Percentiles rank a stretch among this genome's conserved stretches.
These are phyloP conservation scores for Pilatotrama ljubarskyi DNA, from an alignment of 768 basidiomycete species.

Conservation along the genomic window DNA sequence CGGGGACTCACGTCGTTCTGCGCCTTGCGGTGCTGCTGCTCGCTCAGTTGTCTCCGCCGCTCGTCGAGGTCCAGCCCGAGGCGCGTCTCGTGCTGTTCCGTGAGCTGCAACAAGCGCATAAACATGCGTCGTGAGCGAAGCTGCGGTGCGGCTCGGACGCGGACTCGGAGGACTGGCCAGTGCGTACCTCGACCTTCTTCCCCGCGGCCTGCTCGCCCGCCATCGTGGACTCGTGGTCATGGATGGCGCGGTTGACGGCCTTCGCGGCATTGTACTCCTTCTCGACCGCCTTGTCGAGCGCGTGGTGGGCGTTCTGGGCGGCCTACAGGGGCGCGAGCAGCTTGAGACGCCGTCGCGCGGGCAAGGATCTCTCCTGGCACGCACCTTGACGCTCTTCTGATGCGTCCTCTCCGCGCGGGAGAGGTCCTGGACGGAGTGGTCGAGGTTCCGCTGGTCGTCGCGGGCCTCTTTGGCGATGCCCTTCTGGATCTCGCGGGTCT, in stretches of 20 bases:
- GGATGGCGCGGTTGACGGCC: slow-evolving; percentile 52
- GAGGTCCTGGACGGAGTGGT: slow-evolving; percentile 56
- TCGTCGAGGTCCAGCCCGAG: slow-evolving; percentile 28
- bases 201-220: slow-evolving; percentile 43
- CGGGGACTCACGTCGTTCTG: slow-evolving; percentile 30
- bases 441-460: slow-evolving; percentile 49
- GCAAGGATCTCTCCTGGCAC: slow-evolving; percentile 10
- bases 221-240: slow-evolving; percentile 51
- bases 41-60: slow-evolving; percentile 26
- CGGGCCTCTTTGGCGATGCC: slow-evolving; percentile 50
- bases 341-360: background rate
- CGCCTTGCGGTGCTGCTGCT: slow-evolving; percentile 30
- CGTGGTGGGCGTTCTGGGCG: slow-evolving; percentile 46
- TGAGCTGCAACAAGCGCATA: slow-evolving; percentile 26
- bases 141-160: too few relatives aligned
- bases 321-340: slow-evolving; percentile 32
- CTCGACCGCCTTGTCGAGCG: slow-evolving; percentile 48
- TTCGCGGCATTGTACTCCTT: slow-evolving; percentile 52
- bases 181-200: slow-evolving; percentile 45
- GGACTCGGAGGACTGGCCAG: too few relatives aligned
- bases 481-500: slow-evolving; percentile 45
- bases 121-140: background rate
- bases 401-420: slow-evolving; percentile 52
- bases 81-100: slow-evolving; percentile 28
- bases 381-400: slow-evolving; percentile 53